phyloP scores from a whole-genome alignment of 2,329 filamentous ascomycete species.

The Trichoderma semiorbis region DNA sequence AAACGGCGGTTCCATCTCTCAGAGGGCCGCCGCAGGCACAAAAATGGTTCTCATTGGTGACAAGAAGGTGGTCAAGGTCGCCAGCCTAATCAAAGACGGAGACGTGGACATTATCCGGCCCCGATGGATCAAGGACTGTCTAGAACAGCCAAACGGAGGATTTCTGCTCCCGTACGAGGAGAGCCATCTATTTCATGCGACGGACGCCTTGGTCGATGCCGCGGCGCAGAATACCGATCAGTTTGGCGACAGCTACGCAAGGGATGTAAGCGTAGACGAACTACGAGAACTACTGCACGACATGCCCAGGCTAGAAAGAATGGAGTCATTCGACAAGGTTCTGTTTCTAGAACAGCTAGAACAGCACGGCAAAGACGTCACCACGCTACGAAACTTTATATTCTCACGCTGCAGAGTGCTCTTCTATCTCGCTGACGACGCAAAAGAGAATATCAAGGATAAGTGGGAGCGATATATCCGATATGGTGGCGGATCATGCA shows the following conservation, averaged over 20 bases:
- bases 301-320: slow-evolving; percentile 49
- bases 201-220: slow-evolving; percentile 50
- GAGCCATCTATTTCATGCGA: slow-evolving; percentile 69
- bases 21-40: slow-evolving; percentile 61
- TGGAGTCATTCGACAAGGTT: slow-evolving; percentile 40
- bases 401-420: slow-evolving; percentile 47
- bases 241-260: slow-evolving; percentile 78
- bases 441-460: slow-evolving; percentile 36
- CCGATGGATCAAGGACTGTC: slow-evolving; percentile 79
- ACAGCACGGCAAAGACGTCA: slow-evolving; percentile 52
- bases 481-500: slow-evolving; percentile 66
- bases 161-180: slow-evolving; percentile 62
- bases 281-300: slow-evolving; percentile 49
- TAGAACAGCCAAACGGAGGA: slow-evolving; percentile 55
- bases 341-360: slow-evolving; percentile 54
- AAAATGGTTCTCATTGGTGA: slow-evolving; percentile 74
- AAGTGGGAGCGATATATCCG: slow-evolving; percentile 53
- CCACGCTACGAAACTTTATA: slow-evolving; percentile 48
- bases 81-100: slow-evolving; percentile 72
- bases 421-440: slow-evolving; percentile 34
- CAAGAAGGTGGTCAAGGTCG: slow-evolving; percentile 75
- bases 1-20: slow-evolving; percentile 75
- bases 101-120: slow-evolving; percentile 71
- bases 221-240: slow-evolving; percentile 65
- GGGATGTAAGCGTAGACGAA: slow-evolving; percentile 64